Evolutionary conservation across 106 monocot genomes (phyloP).

Genomic region (Amphibolis antarctica): DNA sequence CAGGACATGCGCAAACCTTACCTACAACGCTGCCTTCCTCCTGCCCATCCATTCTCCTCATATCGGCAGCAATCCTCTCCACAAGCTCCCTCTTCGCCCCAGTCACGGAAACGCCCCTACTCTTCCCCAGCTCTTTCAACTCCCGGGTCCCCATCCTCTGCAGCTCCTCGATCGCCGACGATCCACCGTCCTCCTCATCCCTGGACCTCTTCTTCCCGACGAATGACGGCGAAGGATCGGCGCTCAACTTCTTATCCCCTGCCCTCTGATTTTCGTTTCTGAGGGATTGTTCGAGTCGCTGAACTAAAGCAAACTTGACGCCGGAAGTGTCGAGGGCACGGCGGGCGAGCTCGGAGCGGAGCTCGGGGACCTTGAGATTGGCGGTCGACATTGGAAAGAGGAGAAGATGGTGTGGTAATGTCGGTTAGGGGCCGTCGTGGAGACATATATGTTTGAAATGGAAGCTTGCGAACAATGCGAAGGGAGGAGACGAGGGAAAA

Average conservation of each 20-base stretch:
- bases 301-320: slow-evolving; percentile 38
- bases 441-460: no score
- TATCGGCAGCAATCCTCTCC: slow-evolving; percentile 28
- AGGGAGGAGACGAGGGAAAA: no score
- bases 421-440: no score
- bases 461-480: no score
- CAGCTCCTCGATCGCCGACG: slow-evolving; percentile 25
- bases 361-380: slow-evolving; percentile 50
- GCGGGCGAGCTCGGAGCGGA: slow-evolving; percentile 48
- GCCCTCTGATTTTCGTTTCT: slow-evolving; percentile 21
- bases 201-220: slow-evolving; percentile 25
- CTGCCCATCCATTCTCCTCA: slow-evolving; percentile 1
- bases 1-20: no score
- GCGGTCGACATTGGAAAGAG: slow-evolving; percentile 12
- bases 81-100: slow-evolving; percentile 47
- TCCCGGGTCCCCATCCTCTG: slow-evolving; percentile 31
- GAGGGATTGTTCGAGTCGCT: slow-evolving; percentile 42
- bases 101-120: slow-evolving; percentile 24
- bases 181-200: slow-evolving; percentile 1
- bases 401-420: neutral
- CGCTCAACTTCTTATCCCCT: neutral
- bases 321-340: slow-evolving; percentile 49
- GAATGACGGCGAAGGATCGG: neutral
- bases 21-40: neutral
- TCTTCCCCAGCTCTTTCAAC: slow-evolving; percentile 23